Evolutionary conservation across 1,284 basidiomycete species (phyloP).

Genomic region (Fomitiporia mediterranea): DNA sequence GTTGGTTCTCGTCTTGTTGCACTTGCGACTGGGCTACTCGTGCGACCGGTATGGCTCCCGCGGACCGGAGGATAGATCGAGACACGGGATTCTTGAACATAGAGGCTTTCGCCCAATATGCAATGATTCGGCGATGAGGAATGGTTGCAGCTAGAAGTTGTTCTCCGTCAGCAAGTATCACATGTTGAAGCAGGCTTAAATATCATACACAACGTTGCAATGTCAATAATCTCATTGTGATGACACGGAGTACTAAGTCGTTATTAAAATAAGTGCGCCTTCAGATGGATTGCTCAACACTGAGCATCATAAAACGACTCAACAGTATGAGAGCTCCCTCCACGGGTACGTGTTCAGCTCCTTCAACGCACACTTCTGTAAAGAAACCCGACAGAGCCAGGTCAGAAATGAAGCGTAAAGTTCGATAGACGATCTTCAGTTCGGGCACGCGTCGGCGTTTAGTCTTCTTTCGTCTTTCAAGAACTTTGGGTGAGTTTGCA

Average conservation of each 20-base stretch:
- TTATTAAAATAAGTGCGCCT: background rate
- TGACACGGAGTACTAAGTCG: constrained; percentile 53
- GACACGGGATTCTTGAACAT: constrained; percentile 61
- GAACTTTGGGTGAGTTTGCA: too few species aligned
- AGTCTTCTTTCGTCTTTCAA: too few species aligned
- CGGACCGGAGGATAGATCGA: constrained; percentile 54
- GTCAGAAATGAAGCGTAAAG: constrained; percentile 61
- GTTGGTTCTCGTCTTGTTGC: background rate
- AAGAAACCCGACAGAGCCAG: constrained; percentile 66
- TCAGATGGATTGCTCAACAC: background rate
- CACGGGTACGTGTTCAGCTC: constrained; percentile 51
- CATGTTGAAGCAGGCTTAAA: background rate
- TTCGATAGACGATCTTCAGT: constrained; percentile 44
- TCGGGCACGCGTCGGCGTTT: background rate
- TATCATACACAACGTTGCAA: constrained; percentile 40
- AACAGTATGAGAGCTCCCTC: constrained; percentile 61
- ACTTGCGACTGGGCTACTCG: constrained; percentile 28
- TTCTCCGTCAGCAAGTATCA: constrained; percentile 4
- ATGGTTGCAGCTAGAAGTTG: constrained; percentile 43
- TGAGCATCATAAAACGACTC: constrained; percentile 26
- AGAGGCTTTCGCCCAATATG: constrained; percentile 70
- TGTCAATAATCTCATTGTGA: constrained; percentile 69
- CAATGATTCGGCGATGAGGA: constrained; percentile 55
- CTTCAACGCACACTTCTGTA: constrained; percentile 60
- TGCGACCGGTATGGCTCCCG: constrained; percentile 74